These are phyloP conservation scores for Begonia peltatifolia DNA, from an alignment of 306 rosid species.

Conservation along the genomic window DNA sequence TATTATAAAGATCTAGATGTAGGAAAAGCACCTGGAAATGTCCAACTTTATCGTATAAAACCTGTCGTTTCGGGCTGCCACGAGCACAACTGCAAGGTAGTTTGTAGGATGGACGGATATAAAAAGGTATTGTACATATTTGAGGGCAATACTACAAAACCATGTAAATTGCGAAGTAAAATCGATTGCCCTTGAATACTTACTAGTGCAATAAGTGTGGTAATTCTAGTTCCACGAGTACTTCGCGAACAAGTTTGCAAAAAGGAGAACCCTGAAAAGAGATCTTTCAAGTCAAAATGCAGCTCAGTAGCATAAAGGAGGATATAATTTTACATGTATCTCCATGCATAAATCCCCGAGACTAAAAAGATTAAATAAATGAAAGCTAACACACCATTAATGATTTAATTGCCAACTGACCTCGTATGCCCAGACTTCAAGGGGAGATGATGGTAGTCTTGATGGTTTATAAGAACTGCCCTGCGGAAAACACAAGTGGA, in stretches of 20 bases:
- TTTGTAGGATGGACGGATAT: too few species aligned
- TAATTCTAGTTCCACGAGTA: conserved; percentile 77
- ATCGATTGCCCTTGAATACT: conserved; percentile 17
- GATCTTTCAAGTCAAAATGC: conserved; percentile 7
- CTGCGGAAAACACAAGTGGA: conserved; percentile 19
- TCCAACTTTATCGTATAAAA: conserved; percentile 45
- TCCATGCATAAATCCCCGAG: too few species aligned
- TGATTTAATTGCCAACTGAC: conserved; percentile 15
- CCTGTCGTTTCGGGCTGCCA: conserved; percentile 78
- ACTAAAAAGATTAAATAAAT: too few species aligned
- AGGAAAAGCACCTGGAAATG: conserved; percentile 58
- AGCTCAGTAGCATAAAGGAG: neutral
- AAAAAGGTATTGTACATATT: too few species aligned
- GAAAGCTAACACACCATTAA: neutral
- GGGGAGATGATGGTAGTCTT: conserved; percentile 70
- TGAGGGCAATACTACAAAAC: neutral
- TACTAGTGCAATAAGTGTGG: conserved; percentile 70
- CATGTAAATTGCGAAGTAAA: neutral
- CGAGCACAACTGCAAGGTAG: conserved; percentile 60
- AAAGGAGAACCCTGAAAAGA: conserved; percentile 85
- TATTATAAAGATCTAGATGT: too few species aligned
- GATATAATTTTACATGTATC: too few species aligned
- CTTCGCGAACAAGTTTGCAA: conserved; percentile 94
- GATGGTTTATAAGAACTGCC: conserved; percentile 66
- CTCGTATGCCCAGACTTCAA: conserved; percentile 94